phyloP scores from a whole-genome alignment of 306 rosid species.

The Coriaria nepalensis region DNA sequence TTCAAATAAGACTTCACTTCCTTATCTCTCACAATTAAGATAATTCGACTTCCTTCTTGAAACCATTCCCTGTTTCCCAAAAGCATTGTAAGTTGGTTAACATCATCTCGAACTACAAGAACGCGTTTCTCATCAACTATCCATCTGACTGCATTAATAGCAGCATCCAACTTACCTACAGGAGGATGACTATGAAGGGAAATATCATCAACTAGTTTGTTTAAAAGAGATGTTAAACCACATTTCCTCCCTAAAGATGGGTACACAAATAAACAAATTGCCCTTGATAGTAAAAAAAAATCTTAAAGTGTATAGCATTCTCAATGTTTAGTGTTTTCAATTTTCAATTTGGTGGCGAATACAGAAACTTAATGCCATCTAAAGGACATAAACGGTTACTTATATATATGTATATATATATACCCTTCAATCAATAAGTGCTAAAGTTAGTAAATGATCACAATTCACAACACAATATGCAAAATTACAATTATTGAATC shows the following conservation, averaged over 20 bases:
- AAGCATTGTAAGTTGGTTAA: conserved; percentile 23
- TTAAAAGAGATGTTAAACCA: conserved; percentile 31
- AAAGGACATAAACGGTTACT: too few relatives aligned
- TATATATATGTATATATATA: too few relatives aligned
- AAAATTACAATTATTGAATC: too few relatives aligned
- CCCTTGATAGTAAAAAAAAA: too few relatives aligned
- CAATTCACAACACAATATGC: too few relatives aligned
- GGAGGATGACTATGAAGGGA: neutral
- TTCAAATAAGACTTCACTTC: conserved; percentile 3
- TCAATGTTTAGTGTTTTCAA: too few relatives aligned
- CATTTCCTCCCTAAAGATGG: conserved; percentile 7
- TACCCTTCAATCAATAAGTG: too few relatives aligned
- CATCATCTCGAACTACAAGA: conserved; percentile 50
- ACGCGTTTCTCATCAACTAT: conserved; percentile 19
- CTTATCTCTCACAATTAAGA: conserved; percentile 39
- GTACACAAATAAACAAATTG: too few relatives aligned
- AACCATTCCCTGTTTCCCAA: conserved; percentile 32
- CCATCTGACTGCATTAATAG: conserved; percentile 13
- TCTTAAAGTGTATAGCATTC: too few relatives aligned
- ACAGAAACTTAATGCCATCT: too few relatives aligned
- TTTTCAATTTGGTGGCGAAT: too few relatives aligned
- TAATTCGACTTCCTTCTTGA: conserved; percentile 36
- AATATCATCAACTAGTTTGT: conserved; percentile 12
- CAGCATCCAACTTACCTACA: conserved; percentile 7
- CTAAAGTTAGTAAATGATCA: too few relatives aligned